phyloP scores from a whole-genome alignment of 2,329 filamentous ascomycete species.

The Alternaria viburni region DNA sequence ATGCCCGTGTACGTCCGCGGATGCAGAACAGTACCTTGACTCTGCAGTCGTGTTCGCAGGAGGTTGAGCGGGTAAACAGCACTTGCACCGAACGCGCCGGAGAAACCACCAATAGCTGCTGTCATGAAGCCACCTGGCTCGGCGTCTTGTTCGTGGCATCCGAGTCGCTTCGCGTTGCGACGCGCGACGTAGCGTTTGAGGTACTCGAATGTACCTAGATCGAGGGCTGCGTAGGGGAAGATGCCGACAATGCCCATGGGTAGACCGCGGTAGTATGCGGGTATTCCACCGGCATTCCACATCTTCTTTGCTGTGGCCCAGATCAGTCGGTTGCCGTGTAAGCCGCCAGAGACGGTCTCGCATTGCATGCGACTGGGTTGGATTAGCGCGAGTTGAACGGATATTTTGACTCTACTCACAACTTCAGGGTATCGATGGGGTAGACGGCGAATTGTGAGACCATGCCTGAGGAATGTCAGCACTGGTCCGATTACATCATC shows the following conservation, averaged over 20 bases:
- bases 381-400: conserved; percentile 12
- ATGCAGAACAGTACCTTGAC: conserved; percentile 92
- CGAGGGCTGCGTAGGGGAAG: conserved; percentile 97
- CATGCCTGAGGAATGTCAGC: conserved; percentile 63
- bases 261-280: conserved; percentile 86
- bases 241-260: conserved; percentile 94
- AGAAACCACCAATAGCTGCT: conserved; percentile 87
- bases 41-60: conserved; percentile 87
- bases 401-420: conserved; percentile 53
- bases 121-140: conserved; percentile 81
- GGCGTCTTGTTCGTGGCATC: conserved; percentile 81
- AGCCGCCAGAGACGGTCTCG: conserved; percentile 85
- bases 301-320: conserved; percentile 84
- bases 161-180: conserved; percentile 71
- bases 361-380: conserved; percentile 79
- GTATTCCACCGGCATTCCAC: conserved; percentile 75
- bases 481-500: background rate
- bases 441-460: conserved; percentile 97
- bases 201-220: conserved; percentile 93
- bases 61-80: conserved; percentile 95
- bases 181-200: conserved; percentile 77
- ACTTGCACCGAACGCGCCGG: conserved; percentile 89
- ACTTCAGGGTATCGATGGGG: conserved; percentile 83
- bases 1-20: conserved; percentile 90
- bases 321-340: conserved; percentile 83